phyloP scores from a whole-genome alignment of 176 grass and related monocot species.

The Bolboschoenus planiculmis region DNA sequence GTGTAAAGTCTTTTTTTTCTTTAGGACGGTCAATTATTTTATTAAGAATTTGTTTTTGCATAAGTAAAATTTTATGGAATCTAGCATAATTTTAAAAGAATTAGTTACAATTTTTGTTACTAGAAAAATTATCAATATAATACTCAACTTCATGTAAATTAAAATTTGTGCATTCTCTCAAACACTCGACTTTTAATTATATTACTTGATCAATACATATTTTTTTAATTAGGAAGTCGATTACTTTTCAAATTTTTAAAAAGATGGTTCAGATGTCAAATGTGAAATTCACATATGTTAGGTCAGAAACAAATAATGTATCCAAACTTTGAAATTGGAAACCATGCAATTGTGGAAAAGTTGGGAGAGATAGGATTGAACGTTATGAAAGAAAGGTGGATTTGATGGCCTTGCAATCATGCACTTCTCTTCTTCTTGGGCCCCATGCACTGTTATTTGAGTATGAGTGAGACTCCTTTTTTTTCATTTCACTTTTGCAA shows the following conservation, averaged over 20 bases:
- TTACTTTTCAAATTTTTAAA: not conserved
- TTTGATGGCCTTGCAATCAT: slow-evolving; percentile 34
- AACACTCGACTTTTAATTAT: not conserved
- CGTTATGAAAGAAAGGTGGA: slow-evolving; percentile 14
- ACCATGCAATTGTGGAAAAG: not conserved
- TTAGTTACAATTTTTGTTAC: not conserved
- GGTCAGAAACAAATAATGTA: not conserved
- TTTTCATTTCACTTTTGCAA: slow-evolving; percentile 24
- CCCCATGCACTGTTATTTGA: slow-evolving; percentile 29
- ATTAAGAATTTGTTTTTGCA: no score
- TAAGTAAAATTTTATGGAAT: not conserved
- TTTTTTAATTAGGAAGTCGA: not conserved
- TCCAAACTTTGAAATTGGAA: not conserved
- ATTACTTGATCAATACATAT: not conserved
- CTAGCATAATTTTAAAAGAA: not conserved
- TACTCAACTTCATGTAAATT: not conserved
- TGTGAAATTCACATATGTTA: not conserved
- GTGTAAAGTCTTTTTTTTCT: not conserved
- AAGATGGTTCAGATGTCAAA: not conserved
- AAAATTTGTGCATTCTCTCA: not conserved
- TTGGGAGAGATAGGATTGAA: not conserved
- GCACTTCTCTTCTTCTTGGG: slow-evolving; percentile 9
- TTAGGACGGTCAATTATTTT: no score
- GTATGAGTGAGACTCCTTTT: slow-evolving; percentile 28
- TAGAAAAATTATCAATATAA: not conserved